Evolutionary conservation across 306 rosid species (phyloP).

Genomic region (Cicer bijugum): DNA sequence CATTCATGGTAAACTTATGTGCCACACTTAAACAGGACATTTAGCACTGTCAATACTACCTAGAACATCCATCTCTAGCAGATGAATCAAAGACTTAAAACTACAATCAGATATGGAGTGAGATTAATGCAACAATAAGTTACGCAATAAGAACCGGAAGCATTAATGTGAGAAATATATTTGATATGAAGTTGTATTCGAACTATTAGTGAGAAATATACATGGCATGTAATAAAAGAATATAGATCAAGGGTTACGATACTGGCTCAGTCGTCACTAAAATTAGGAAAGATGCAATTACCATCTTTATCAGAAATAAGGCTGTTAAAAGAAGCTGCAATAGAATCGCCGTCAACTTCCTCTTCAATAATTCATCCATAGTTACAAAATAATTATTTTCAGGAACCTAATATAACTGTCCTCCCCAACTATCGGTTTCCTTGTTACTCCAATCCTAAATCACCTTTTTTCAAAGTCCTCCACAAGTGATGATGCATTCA

Average conservation of each 20-base stretch:
- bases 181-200: neutral
- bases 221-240: slow-evolving; percentile 5
- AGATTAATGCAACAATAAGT: neutral
- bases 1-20: neutral
- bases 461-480: neutral
- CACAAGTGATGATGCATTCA: slow-evolving; percentile 23
- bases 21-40: neutral
- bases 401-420: slow-evolving; percentile 2
- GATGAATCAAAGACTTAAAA: neutral
- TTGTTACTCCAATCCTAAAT: slow-evolving; percentile 1
- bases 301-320: slow-evolving; percentile 8
- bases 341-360: neutral
- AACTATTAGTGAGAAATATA: neutral
- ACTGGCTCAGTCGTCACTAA: neutral
- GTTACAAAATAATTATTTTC: neutral
- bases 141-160: neutral
- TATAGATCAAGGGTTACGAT: neutral
- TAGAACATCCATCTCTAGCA: neutral
- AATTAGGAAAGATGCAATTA: neutral
- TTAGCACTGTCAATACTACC: neutral
- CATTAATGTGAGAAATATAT: neutral
- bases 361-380: slow-evolving; percentile 13
- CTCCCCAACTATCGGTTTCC: slow-evolving; percentile 16
- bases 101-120: neutral
- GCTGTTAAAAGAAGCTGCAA: neutral